These are phyloP conservation scores for Evernia prunastri DNA, from an alignment of 495 filamentous ascomycete genomes.

Conservation along the genomic window DNA sequence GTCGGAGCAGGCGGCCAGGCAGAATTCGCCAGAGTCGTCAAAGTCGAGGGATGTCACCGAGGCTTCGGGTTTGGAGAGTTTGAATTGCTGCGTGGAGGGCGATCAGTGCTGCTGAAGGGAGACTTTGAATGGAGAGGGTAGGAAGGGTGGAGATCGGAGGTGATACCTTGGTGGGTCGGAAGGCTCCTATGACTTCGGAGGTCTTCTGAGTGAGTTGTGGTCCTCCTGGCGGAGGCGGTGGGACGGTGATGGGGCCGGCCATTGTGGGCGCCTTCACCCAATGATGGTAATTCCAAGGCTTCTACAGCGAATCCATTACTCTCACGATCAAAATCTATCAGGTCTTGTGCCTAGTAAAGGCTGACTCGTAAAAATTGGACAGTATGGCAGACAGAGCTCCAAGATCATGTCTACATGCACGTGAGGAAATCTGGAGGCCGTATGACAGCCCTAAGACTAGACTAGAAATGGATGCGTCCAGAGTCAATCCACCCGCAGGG, in stretches of 20 bases:
- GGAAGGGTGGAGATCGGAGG: not conserved
- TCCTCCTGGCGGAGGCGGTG: constrained; percentile 29
- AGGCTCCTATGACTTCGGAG: constrained; percentile 42
- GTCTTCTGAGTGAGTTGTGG: constrained; percentile 38
- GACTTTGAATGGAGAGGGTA: not conserved
- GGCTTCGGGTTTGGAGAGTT: constrained; percentile 21
- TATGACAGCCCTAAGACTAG: constrained; percentile 11
- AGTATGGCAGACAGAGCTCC: not conserved
- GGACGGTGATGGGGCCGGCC: constrained; percentile 25
- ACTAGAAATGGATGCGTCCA: not conserved
- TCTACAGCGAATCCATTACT: not conserved
- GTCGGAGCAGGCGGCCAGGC: constrained; percentile 81
- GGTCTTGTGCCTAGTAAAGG: not conserved
- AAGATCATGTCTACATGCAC: not conserved
- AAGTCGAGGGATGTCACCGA: constrained; percentile 78
- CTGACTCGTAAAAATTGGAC: not conserved
- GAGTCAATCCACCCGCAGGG: too few species aligned
- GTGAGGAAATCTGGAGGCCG: too few species aligned
- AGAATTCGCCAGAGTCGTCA: constrained; percentile 84
- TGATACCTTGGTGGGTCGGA: constrained; percentile 43
- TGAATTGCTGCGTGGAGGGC: constrained; percentile 20
- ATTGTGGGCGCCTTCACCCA: constrained; percentile 3
- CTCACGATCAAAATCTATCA: not conserved
- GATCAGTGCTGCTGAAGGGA: not conserved
- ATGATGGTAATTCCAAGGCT: not conserved